Evolutionary conservation across 2,329 filamentous ascomycete species (phyloP), one percentile per base, ranked within the genome.

Genomic region (Cyanodermella asteris): DNA sequence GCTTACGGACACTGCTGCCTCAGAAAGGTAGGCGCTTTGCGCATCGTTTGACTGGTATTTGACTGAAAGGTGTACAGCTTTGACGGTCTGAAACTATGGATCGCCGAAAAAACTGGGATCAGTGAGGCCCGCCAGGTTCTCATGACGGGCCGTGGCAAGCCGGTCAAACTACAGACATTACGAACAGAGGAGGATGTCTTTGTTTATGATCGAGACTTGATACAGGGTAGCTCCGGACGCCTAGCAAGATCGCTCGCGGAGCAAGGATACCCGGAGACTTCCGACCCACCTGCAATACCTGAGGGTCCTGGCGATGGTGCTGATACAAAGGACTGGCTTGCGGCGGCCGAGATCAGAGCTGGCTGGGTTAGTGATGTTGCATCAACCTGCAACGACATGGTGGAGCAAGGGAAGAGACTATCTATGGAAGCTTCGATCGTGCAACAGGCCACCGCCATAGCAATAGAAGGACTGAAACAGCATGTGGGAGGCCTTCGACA

Each of bases 161-260:
- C 78, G 38, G 68, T 87, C 41, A 82, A 82, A 50, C 56, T 70
- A 18, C 75, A 84, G 42, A 74, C 69, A 18, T 61, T 93, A 23
- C 65, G 78, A 35, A 69, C 66, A 18, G 84, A 93, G 64, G 77
- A 68, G 36, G 81, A 94, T 45, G 70, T 97, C 29, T 94, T 76
- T 45, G 67, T 94, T 26, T 97, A 91, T 50, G 81, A 93, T 48
- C 74, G 81, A 33, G 69, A 72, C 36, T n/a, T n/a, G n/a, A n/a
- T n/a, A n/a, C n/a, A n/a, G n/a, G n/a, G n/a, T n/a, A n/a, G n/a
- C n/a, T n/a, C n/a, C n/a, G n/a, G n/a, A n/a, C n/a, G n/a, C n/a
- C n/a, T n/a, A n/a, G n/a, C n/a, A n/a, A n/a, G n/a, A n/a, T n/a
- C n/a, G n/a, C n/a, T n/a, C n/a, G n/a, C n/a, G n/a, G n/a, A n/a